Evolutionary conservation across 768 basidiomycete species (phyloP).

Genomic region (Candolleomyces eurysporus): DNA sequence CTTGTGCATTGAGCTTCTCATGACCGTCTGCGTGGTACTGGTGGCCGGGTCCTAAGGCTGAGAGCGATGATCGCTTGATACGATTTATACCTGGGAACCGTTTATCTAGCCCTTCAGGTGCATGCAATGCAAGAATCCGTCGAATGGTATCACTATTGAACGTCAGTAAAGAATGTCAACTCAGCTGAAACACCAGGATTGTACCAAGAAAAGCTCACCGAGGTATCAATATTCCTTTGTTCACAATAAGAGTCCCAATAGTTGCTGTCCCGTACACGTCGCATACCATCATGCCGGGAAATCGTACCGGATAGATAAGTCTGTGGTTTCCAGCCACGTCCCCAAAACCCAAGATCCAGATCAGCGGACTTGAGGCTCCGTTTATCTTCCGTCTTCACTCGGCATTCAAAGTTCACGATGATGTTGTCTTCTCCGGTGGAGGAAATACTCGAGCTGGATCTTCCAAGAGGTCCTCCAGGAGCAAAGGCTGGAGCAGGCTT

Average conservation of each 20-base stretch:
- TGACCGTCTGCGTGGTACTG: slow-evolving; percentile 25
- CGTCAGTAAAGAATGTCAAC: background rate
- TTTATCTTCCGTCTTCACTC: too few species aligned
- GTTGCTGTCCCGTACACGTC: background rate
- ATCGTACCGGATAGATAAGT: too few species aligned
- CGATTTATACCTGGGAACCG: slow-evolving; percentile 17
- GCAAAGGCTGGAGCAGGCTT: too few species aligned
- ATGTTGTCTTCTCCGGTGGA: too few species aligned
- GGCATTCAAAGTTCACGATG: too few species aligned
- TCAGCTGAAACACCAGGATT: too few species aligned
- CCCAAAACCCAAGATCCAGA: too few species aligned
- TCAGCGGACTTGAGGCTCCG: too few species aligned
- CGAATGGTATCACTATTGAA: slow-evolving; percentile 18
- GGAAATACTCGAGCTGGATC: too few species aligned
- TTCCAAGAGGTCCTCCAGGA: too few species aligned
- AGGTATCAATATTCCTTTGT: background rate
- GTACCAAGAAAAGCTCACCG: background rate
- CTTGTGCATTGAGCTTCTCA: slow-evolving; percentile 10
- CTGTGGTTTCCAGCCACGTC: too few species aligned
- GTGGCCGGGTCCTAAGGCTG: slow-evolving; percentile 20
- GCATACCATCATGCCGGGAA: too few species aligned
- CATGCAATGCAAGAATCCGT: slow-evolving; percentile 11
- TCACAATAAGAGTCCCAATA: background rate
- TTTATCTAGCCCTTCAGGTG: slow-evolving; percentile 18
- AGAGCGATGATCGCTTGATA: slow-evolving; percentile 13